Evolutionary conservation across 1,284 basidiomycete species (phyloP).

Genomic region (Fomitiporia mediterranea): DNA sequence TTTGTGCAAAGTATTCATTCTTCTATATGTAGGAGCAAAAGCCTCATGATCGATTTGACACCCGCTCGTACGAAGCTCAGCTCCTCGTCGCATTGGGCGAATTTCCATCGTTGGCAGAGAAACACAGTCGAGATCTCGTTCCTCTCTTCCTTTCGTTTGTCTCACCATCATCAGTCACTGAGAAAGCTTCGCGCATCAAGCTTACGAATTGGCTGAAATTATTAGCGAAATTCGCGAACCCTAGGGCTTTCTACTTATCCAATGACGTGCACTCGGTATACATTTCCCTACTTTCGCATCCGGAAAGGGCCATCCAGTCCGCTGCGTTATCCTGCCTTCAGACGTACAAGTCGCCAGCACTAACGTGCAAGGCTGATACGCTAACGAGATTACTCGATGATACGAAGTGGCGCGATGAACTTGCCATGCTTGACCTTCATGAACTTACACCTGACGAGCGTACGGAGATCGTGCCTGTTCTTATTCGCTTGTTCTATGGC

Average conservation of each 20-base stretch:
- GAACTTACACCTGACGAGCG: slow-evolving; percentile 64
- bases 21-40: slow-evolving; percentile 46
- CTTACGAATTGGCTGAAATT: slow-evolving; percentile 78
- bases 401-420: slow-evolving; percentile 84
- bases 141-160: slow-evolving; percentile 70
- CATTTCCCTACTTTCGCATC: slow-evolving; percentile 76
- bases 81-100: slow-evolving; percentile 67
- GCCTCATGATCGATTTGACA: slow-evolving; percentile 66
- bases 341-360: slow-evolving; percentile 74
- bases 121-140: slow-evolving; percentile 77
- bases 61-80: slow-evolving; percentile 74
- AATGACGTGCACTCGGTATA: slow-evolving; percentile 68
- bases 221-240: slow-evolving; percentile 88
- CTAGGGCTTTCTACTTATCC: slow-evolving; percentile 77
- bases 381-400: slow-evolving; percentile 79
- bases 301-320: slow-evolving; percentile 77
- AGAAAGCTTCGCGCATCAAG: slow-evolving; percentile 49
- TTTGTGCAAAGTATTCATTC: too few species aligned
- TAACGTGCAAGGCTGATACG: slow-evolving; percentile 64
- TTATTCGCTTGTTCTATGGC: slow-evolving; percentile 84
- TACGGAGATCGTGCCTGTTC: slow-evolving; percentile 64
- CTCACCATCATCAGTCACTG: slow-evolving; percentile 34
- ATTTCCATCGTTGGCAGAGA: slow-evolving; percentile 70
- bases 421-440: slow-evolving; percentile 68
- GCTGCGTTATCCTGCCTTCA: slow-evolving; percentile 78